A percentile compares a stretch with the other conserved stretches of the same genome.
phyloP scores from a whole-genome alignment of 108 stramenopile genomes.

The Discostella pseudostelligera region DNA sequence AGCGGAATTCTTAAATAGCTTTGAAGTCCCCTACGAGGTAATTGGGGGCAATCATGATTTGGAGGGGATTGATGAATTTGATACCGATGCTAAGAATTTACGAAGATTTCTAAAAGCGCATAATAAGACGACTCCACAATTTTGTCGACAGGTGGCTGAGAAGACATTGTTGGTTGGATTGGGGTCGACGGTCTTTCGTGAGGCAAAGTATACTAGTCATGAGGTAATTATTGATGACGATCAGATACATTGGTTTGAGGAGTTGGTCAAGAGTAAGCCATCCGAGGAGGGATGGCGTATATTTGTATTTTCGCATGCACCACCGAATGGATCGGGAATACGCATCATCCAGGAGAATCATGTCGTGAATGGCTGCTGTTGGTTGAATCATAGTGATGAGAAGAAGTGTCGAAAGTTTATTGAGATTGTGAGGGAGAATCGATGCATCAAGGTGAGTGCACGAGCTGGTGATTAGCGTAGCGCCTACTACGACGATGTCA shows the following conservation, averaged over 20 bases:
- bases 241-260: conserved; percentile 91
- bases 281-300: conserved; percentile 90
- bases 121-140: conserved; percentile 78
- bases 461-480: too few species aligned
- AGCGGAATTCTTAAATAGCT: conserved; percentile 50
- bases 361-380: conserved; percentile 86
- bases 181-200: conserved; percentile 79
- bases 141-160: conserved; percentile 75
- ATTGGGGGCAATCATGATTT: conserved; percentile 80
- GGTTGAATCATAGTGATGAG: conserved; percentile 75
- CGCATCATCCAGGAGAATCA: conserved; percentile 89
- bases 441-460: conserved; percentile 68
- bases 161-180: conserved; percentile 92
- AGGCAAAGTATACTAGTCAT: conserved; percentile 85
- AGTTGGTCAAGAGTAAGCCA: conserved; percentile 62
- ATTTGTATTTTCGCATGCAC: conserved; percentile 94
- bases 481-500: too few species aligned
- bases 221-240: conserved; percentile 88
- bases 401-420: conserved; percentile 68
- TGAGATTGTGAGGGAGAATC: conserved; percentile 74
- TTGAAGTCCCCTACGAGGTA: conserved; percentile 52
- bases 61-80: conserved; percentile 93
- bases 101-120: conserved; percentile 59
- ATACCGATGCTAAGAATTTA: conserved; percentile 84
- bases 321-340: conserved; percentile 86